phyloP scores from a whole-genome alignment of 2,329 filamentous ascomycete species.

The Volutella citrinella region DNA sequence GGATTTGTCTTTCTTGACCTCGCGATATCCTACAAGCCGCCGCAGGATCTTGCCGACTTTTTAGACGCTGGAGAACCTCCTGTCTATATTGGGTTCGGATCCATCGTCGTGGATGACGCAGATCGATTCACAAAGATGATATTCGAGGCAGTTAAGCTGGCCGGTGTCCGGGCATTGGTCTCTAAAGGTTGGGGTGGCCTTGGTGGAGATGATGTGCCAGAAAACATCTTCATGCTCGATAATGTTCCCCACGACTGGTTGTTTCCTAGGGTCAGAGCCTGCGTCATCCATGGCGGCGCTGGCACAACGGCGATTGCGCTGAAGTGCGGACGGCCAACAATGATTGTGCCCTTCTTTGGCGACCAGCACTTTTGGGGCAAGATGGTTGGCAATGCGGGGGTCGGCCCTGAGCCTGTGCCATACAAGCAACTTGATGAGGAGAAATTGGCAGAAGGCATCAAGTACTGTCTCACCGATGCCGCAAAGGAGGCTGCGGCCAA shows the following conservation, averaged over 20 bases:
- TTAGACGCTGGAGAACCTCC: constrained; percentile 55
- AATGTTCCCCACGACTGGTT: constrained; percentile 78
- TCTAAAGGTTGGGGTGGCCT: constrained; percentile 75
- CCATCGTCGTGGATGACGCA: constrained; percentile 71
- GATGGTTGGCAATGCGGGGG: constrained; percentile 62
- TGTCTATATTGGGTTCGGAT: constrained; percentile 74
- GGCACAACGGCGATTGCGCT: constrained; percentile 74
- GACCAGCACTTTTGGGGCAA: constrained; percentile 77
- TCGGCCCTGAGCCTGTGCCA: constrained; percentile 64
- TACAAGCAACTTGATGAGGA: constrained; percentile 65
- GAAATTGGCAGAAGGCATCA: constrained; percentile 67
- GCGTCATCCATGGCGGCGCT: constrained; percentile 75
- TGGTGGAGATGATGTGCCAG: constrained; percentile 55
- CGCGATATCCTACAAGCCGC: constrained; percentile 59
- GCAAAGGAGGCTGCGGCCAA: constrained; percentile 54
- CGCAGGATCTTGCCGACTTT: constrained; percentile 53
- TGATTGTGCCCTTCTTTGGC: constrained; percentile 78
- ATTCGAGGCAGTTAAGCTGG: constrained; percentile 62
- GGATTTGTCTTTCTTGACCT: constrained; percentile 77
- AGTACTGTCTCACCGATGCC: constrained; percentile 61
- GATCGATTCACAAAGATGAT: constrained; percentile 68
- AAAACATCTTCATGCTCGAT: constrained; percentile 68
- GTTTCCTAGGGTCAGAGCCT: constrained; percentile 63
- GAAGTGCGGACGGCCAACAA: constrained; percentile 68
- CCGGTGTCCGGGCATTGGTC: constrained; percentile 68